Conservation (phyloP, 192 early-diverging fungal genomes). For the Dissophora globulifera region DNA sequence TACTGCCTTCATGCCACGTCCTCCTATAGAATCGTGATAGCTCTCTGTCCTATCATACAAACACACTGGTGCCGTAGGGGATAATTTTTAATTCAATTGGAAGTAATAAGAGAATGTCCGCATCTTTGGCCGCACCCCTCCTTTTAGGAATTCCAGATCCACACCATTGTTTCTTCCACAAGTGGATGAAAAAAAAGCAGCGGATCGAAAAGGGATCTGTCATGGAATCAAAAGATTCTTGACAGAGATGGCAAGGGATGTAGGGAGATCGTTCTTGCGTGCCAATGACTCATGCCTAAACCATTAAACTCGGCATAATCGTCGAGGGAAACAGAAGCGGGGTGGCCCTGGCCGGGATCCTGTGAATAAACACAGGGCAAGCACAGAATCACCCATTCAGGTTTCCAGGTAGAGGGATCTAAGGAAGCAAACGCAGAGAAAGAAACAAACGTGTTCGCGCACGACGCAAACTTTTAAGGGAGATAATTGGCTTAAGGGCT, state of each 20-base stretch:
- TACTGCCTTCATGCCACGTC: too few species aligned
- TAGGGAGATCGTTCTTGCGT: conserved; percentile 50
- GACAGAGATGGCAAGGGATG: conserved; percentile 27
- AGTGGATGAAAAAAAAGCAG: neutral
- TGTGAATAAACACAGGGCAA: too few species aligned
- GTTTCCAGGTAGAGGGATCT: conserved; percentile 29
- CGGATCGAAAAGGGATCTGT: conserved; percentile 46
- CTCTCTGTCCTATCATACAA: too few species aligned
- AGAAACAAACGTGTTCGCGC: conserved; percentile 5
- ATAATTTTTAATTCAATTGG: too few species aligned
- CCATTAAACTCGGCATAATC: conserved; percentile 55
- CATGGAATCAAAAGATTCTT: neutral
- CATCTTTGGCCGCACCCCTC: conserved; percentile 53
- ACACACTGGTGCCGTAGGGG: neutral
- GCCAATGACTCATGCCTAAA: conserved; percentile 52
- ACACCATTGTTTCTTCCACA: neutral
- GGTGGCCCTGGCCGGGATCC: too few species aligned
- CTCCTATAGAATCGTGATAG: too few species aligned
- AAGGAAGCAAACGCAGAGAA: conserved; percentile 55
- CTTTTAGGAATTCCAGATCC: conserved; percentile 53
- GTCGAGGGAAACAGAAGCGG: conserved; percentile 49
- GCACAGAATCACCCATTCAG: neutral
- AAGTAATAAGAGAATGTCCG: conserved; percentile 37
- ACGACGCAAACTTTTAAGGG: conserved; percentile 21
- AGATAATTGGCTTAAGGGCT: conserved; percentile 22